Evolutionary conservation across 2,329 filamentous ascomycete species (phyloP), one percentile per base, ranked within the genome.

Genomic region (Aspergillus transmontanensis): DNA sequence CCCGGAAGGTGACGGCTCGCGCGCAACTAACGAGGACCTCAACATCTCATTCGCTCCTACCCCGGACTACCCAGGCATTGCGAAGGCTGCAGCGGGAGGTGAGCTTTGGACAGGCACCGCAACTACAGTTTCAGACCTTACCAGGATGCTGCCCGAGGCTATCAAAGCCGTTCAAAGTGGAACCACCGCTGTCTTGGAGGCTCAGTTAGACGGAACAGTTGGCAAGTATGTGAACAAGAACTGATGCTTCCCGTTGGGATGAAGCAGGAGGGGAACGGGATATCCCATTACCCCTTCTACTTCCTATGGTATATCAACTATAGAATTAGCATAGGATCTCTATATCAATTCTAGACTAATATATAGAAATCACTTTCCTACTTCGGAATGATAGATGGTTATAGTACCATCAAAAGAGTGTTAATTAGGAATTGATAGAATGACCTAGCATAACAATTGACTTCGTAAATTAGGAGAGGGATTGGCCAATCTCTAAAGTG

Each of bases 51-150:
- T 91, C 69, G 83, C 82, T 1, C 88, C 88, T 0, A 86, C 86
- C 0, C 89, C 89, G 0, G 88, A 91, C 66, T 90, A 90, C 70
- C 80, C 87, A 0, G 88, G 88, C 0, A 90, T 90, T 64, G 89
- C 89, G 0, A 87, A 86, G 73, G 89, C 89, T 6, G 87, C 89
- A 0, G 83, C 84, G 0, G 88, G 88, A 7, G 87, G 87, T 0
- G 80, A 87, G 58, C 72, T 87, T 3, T 90, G 87, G 85, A 86
- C 87, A 5, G 86, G 81, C 6, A 80, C 83, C 63, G 87, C 87
- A 1, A 81, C 82, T 1, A 87, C 83, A 6, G 84, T 84, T 1
- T 81, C 82, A 4, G 85, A 90, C 46, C 71, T 90, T 57, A 79
- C 82, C 1, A 81, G 77, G 61, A 70, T 85, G 56, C 72, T 90